Evolutionary conservation across 768 basidiomycete species (phyloP).

Genomic region (Leccinum rimulosum): DNA sequence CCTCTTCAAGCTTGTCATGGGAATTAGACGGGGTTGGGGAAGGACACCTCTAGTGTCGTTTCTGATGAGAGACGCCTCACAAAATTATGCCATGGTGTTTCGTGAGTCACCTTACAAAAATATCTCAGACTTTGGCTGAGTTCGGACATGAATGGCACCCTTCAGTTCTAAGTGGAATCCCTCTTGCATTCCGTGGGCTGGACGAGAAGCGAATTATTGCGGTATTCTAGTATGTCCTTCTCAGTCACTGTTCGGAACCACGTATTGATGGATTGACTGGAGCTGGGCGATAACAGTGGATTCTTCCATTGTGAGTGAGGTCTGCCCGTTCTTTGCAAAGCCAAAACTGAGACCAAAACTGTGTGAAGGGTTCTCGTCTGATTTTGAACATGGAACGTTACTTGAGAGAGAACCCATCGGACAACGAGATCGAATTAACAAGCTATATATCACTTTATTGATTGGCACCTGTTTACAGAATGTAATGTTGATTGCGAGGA

Average conservation of each 20-base stretch:
- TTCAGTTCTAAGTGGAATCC: slow-evolving; percentile 4
- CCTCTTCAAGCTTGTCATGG: slow-evolving; percentile 34
- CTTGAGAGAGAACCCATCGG: not conserved
- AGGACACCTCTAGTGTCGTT: slow-evolving; percentile 40
- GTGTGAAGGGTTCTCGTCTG: slow-evolving; percentile 20
- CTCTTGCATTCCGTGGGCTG: not conserved
- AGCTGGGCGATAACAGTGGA: slow-evolving; percentile 17
- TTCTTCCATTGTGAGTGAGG: slow-evolving; percentile 18
- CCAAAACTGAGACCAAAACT: not conserved
- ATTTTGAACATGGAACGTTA: slow-evolving; percentile 25
- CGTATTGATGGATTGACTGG: slow-evolving; percentile 1
- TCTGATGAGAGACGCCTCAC: slow-evolving; percentile 45
- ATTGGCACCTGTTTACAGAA: not conserved
- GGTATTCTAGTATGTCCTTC: slow-evolving; percentile 6
- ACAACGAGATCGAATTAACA: slow-evolving; percentile 11
- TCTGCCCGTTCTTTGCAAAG: not conserved
- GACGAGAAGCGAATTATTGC: not conserved
- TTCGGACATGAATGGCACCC: not conserved
- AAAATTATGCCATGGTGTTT: slow-evolving; percentile 42
- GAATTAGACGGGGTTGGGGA: slow-evolving; percentile 39
- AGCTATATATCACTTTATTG: slow-evolving; percentile 8
- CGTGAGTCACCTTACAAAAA: slow-evolving; percentile 24
- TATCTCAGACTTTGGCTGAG: not conserved
- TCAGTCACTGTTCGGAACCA: not conserved
- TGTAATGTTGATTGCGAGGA: not conserved